phyloP scores from a whole-genome alignment of 2,329 filamentous ascomycete genomes.

The Aureobasidium melanogenum region DNA sequence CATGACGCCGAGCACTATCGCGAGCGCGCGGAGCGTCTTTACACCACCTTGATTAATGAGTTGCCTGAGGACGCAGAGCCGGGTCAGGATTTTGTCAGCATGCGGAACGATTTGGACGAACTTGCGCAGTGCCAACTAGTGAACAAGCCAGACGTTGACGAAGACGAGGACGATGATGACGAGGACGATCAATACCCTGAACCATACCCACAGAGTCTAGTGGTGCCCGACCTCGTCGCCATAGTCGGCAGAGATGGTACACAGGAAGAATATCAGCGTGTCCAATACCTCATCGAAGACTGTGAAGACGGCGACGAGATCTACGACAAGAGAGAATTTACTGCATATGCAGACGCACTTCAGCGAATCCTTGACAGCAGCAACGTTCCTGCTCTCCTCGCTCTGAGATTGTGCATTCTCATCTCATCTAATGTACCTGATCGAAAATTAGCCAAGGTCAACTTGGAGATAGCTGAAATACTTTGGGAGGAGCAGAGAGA shows the following conservation, averaged over 20 bases:
- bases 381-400: neutral
- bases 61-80: neutral
- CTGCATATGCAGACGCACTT: neutral
- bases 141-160: neutral
- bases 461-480: neutral
- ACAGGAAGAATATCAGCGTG: neutral
- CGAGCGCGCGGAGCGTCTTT: neutral
- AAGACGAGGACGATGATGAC: neutral
- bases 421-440: neutral
- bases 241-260: neutral
- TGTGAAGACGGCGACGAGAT: neutral
- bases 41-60: neutral
- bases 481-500: neutral
- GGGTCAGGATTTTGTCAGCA: neutral
- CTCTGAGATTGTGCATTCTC: neutral
- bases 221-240: neutral
- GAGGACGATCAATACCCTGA: neutral
- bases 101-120: neutral
- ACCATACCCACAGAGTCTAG: neutral
- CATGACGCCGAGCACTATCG: neutral
- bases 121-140: neutral
- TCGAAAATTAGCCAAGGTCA: neutral
- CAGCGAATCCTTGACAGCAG: neutral
- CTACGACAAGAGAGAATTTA: neutral
- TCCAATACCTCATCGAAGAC: neutral